Percentiles rank a stretch among this genome's conserved stretches.
Conservation (phyloP, 2,329 filamentous ascomycete species). For the Blumeria graminis region DNA sequence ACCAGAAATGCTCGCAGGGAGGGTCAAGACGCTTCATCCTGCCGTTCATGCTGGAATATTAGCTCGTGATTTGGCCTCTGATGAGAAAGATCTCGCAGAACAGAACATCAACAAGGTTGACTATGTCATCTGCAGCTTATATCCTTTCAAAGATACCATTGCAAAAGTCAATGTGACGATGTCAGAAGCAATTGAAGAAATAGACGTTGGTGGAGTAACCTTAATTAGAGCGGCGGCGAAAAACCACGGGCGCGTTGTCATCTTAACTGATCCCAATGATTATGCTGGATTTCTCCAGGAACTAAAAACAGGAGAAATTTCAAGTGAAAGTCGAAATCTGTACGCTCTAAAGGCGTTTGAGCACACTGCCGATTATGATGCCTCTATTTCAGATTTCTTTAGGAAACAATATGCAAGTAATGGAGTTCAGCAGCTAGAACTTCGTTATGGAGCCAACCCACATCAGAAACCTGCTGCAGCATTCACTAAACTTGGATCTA, state of each 20-base stretch:
- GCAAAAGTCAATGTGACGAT: constrained; percentile 94
- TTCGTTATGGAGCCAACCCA: constrained; percentile 90
- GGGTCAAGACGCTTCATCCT: constrained; percentile 90
- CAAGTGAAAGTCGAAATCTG: constrained; percentile 59
- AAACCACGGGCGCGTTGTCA: constrained; percentile 89
- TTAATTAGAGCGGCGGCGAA: constrained; percentile 91
- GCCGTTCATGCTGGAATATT: constrained; percentile 64
- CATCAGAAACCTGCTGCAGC: constrained; percentile 94
- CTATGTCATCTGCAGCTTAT: constrained; percentile 94
- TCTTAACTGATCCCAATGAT: constrained; percentile 80
- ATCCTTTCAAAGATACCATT: constrained; percentile 97
- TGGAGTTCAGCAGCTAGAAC: constrained; percentile 57
- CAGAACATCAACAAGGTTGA: constrained; percentile 91
- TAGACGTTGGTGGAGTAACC: constrained; percentile 94
- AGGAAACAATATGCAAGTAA: constrained; percentile 83
- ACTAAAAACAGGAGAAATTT: constrained; percentile 67
- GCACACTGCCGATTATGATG: constrained; percentile 92
- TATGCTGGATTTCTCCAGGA: constrained; percentile 87
- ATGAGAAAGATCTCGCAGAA: constrained; percentile 88
- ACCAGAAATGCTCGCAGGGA: constrained; percentile 83
- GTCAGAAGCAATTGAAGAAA: constrained; percentile 90
- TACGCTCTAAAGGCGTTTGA: constrained; percentile 97
- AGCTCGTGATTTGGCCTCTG: constrained; percentile 76
- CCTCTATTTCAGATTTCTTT: constrained; percentile 90
- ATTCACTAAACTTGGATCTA: constrained; percentile 42